Evolutionary conservation across 495 filamentous ascomycete species (phyloP), one percentile per base, ranked within the genome.

Genomic region (Penicillium psychrofluorescens): DNA sequence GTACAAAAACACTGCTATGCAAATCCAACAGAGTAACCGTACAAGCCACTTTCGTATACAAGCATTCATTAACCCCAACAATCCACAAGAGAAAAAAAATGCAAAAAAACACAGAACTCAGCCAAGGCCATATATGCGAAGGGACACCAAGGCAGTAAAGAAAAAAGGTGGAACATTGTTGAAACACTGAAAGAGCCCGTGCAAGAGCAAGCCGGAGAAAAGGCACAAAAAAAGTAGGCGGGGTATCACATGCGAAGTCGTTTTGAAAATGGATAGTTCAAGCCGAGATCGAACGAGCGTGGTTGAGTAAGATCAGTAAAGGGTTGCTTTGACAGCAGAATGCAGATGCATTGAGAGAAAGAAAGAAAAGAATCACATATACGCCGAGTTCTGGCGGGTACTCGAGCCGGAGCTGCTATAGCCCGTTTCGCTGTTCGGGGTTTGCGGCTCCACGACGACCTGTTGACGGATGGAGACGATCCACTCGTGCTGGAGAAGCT

Each of bases 401-500:
- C 44, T 47, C 22, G 57, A 55, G 29, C 41, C 41, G 8, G 63
- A 50, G 16, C 49, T 49, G 39, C 66, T 55, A 38, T 52, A 44
- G 41, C 66, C 54, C 35, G 50, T 45, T 4, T 71, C 64, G 47
- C 70, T 72, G 42, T 59, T 51, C 0, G 77, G 74, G 16, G 74
- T 79, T 2, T 62, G 43, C 11, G 75, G 64, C 38, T 78, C 75
- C 32, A 81, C 50, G 32, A 77, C 74, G 7, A 85, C 67, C 53
- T 84, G 80, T 35, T 72, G 67, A 28, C 79, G 64, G 46, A 85
- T 77, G 8, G 66, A 71, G 57, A 82, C 81, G 51, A 97, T 97
- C 92, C 92, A 98, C 57, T 95, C 90, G 58, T 95, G 90, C 59
- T 95, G 89, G 28, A 98, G 75, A 33, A 98, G 69, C 62, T 97